Evolutionary conservation across 2,329 filamentous ascomycete genomes (phyloP), one percentile per base, ranked within the genome.

Genomic region (Talaromyces sp.): DNA sequence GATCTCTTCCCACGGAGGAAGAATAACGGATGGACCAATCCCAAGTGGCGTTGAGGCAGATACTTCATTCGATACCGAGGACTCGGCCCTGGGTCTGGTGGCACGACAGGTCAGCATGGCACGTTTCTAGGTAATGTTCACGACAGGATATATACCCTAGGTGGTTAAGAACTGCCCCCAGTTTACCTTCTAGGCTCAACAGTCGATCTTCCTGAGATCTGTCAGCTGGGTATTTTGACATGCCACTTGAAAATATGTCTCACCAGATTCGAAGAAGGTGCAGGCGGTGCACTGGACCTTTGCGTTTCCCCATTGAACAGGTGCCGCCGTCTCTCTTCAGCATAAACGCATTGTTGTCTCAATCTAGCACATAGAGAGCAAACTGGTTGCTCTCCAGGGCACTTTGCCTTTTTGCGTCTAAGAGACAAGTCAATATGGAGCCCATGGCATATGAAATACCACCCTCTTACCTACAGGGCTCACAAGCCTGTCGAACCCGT

Each of bases 371-470:
- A 82, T 47, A 78, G 72, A 2, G 79, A 80, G 60, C 79, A 82
- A 0, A 70, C 59, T 0, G 79, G 79, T 51, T 77, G 73, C 58
- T 81, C 79, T 8, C 79, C 79, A 1, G 78, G 77, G 54, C 79
- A 82, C 65, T 75, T 75, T 27, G 77, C 75, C 62, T 82, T 82
- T 63, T 81, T 82, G 37, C 79, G 73, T 52, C 79, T 81, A 49
- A 3, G 39, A 36, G n/a, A 40, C 37, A 9, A 19, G 20, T 65
- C 41, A 65, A 47, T 29, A 24, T 35, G 44, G 57, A 44, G 1
- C 40, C 36, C 6, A n/a, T 2, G 13, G 5, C 16, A 9, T 8
- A 24, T 19, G 17, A 33, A 19, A 16, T 16, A 3, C 4, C 9
- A 10, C 17, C 24, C 11, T 27, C 63, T 58, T 36, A 74, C 73